These are phyloP conservation scores for Trichoderma oligosporum DNA, from an alignment of 2,329 filamentous ascomycete species.

Conservation along the genomic window DNA sequence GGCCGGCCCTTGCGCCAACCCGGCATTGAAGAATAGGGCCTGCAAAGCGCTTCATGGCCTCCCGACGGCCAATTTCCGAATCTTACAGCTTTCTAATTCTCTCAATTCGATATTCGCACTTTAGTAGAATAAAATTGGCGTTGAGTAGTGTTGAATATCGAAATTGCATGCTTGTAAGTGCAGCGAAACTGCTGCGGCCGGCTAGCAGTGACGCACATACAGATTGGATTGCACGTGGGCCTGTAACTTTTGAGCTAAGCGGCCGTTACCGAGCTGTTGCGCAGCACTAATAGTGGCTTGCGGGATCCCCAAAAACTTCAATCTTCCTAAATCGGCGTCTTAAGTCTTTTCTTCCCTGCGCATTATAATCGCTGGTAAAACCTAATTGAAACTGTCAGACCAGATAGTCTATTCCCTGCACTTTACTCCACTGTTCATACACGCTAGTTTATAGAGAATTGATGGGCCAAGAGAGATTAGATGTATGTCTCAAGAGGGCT, in stretches of 20 bases:
- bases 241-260: background rate
- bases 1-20: slow-evolving; percentile 24
- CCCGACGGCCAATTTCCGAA: slow-evolving; percentile 23
- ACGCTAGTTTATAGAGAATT: no score
- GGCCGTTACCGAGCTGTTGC: slow-evolving; percentile 11
- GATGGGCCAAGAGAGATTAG: no score
- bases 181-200: background rate
- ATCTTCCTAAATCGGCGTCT: background rate
- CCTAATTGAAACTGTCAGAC: background rate
- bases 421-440: background rate
- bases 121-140: background rate
- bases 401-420: background rate
- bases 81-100: background rate
- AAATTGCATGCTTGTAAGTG: background rate
- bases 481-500: background rate
- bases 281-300: background rate
- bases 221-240: slow-evolving; percentile 3
- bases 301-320: background rate
- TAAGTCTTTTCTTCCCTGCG: background rate
- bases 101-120: slow-evolving; percentile 17
- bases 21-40: slow-evolving; percentile 30
- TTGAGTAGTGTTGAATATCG: background rate
- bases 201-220: slow-evolving; percentile 16
- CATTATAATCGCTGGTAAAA: background rate
- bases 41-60: slow-evolving; percentile 34